A percentile compares a stretch with the other conserved stretches of the same genome.
Conservation (phyloP, 495 filamentous ascomycete genomes). For the Penicillium lagena region DNA sequence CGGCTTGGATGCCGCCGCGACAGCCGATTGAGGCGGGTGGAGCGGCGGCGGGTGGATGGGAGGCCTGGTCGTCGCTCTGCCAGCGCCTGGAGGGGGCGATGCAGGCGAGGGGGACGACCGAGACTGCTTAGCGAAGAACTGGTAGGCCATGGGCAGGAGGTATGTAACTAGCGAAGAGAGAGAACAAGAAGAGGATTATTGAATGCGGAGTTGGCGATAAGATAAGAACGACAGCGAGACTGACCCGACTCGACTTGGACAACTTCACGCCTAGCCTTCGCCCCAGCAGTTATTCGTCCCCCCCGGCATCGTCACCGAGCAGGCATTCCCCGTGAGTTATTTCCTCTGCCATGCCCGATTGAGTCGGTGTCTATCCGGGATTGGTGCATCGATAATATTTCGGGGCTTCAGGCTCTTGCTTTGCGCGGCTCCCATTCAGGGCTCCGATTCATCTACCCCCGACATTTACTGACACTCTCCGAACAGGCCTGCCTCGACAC, state of each 20-base stretch:
- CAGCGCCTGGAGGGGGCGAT: conserved; percentile 13
- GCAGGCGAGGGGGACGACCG: conserved; percentile 22
- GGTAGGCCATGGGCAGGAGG: conserved; percentile 27
- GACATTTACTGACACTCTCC: neutral
- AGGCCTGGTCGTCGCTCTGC: conserved; percentile 12
- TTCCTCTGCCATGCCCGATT: too few relatives aligned
- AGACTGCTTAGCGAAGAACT: conserved; percentile 34
- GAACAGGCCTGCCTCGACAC: neutral
- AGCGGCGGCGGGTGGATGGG: conserved; percentile 29
- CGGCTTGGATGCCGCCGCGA: conserved; percentile 18
- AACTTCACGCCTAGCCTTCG: too few relatives aligned
- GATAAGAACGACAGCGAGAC: neutral
- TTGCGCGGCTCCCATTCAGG: too few relatives aligned
- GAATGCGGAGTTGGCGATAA: conserved; percentile 34
- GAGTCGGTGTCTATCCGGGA: too few relatives aligned
- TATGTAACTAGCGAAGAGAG: neutral
- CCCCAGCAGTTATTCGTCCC: too few relatives aligned
- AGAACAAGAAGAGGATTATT: conserved; percentile 7
- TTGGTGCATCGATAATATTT: too few relatives aligned
- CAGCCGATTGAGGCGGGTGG: conserved; percentile 13
- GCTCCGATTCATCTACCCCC: too few relatives aligned
- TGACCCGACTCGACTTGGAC: too few relatives aligned
- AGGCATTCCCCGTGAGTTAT: too few relatives aligned
- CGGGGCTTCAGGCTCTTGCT: too few relatives aligned
- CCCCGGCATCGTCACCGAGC: too few relatives aligned